Evolutionary conservation across 1,139 yeast species (phyloP).

Genomic region (Geotrichum cucujoidarum): DNA sequence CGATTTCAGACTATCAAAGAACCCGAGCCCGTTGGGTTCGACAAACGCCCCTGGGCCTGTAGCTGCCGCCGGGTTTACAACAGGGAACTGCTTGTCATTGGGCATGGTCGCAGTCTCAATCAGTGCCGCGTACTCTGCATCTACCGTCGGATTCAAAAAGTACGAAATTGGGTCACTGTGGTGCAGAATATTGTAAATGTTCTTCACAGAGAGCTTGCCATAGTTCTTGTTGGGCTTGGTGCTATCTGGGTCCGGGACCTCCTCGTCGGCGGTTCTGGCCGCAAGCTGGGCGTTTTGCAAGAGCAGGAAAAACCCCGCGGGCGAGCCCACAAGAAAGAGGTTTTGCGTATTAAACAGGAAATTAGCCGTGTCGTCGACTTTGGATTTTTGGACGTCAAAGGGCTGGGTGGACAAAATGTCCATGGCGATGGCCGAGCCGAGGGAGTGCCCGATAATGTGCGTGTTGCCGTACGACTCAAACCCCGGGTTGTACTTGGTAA

Average conservation of each 20-base stretch:
- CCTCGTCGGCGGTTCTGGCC: conserved; percentile 28
- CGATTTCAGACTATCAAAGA: conserved; percentile 5
- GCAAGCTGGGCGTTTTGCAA: conserved; percentile 29
- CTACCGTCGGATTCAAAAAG: conserved; percentile 39
- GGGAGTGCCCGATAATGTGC: conserved; percentile 82
- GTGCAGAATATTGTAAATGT: conserved; percentile 39
- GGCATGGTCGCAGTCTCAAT: conserved; percentile 33
- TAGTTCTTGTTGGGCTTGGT: conserved; percentile 22
- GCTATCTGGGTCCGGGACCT: too few relatives aligned
- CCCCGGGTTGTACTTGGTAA: conserved; percentile 59
- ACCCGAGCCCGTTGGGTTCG: conserved; percentile 4
- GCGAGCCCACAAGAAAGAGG: conserved; percentile 81
- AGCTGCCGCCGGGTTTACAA: conserved; percentile 10
- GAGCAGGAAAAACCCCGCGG: conserved; percentile 68
- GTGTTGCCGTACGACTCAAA: conserved; percentile 62
- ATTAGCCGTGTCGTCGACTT: conserved; percentile 3
- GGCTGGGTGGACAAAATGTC: conserved; percentile 68
- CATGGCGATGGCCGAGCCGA: conserved; percentile 81
- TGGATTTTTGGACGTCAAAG: conserved; percentile 19
- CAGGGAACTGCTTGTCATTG: conserved; percentile 26
- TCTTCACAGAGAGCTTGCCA: conserved; percentile 41
- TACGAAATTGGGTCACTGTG: conserved; percentile 42
- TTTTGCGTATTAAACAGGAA: conserved; percentile 68
- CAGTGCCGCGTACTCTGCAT: conserved; percentile 29
- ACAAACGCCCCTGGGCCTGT: too few relatives aligned